Conservation (phyloP, 495 filamentous ascomycete species). For the Penicillium bialowiezense region DNA sequence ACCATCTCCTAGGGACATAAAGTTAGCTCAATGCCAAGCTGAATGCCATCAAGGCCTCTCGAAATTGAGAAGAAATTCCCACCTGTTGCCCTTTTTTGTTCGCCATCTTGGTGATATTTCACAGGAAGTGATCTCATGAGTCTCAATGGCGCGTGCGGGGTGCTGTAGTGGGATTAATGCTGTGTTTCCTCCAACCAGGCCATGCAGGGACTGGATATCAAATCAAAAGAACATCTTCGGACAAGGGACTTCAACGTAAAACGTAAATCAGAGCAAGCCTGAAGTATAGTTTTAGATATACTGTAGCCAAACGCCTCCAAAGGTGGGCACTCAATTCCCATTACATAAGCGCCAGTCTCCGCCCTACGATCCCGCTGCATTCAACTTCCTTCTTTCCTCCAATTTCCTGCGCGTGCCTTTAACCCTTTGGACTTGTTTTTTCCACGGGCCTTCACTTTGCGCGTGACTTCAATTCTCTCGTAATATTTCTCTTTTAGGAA, state of each 20-base stretch:
- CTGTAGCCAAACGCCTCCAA: too few species aligned
- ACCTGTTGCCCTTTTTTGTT: conserved; percentile 77
- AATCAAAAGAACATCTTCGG: too few species aligned
- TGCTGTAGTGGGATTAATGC: conserved; percentile 9
- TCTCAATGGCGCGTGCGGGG: conserved; percentile 24
- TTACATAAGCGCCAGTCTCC: too few species aligned
- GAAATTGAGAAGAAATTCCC: not conserved
- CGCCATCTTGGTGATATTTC: conserved; percentile 33
- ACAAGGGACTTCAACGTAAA: too few species aligned
- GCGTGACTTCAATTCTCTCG: not conserved
- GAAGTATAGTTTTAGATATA: conserved; percentile 1
- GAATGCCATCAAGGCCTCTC: too few species aligned
- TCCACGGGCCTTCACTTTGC: too few species aligned
- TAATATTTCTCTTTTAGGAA: too few species aligned
- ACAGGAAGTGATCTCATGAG: conserved; percentile 19
- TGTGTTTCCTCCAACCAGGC: conserved; percentile 16
- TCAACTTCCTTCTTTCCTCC: too few species aligned
- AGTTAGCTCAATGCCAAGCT: conserved; percentile 15
- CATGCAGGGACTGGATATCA: conserved; percentile 7
- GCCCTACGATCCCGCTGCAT: too few species aligned
- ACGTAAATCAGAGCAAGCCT: not conserved
- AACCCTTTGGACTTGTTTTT: too few species aligned
- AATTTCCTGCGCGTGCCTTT: too few species aligned
- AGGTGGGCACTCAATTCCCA: not conserved
- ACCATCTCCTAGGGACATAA: conserved; percentile 85